phyloP scores from a whole-genome alignment of 2,329 filamentous ascomycete genomes.

The Dryadomyces quercus-mongolicae region DNA sequence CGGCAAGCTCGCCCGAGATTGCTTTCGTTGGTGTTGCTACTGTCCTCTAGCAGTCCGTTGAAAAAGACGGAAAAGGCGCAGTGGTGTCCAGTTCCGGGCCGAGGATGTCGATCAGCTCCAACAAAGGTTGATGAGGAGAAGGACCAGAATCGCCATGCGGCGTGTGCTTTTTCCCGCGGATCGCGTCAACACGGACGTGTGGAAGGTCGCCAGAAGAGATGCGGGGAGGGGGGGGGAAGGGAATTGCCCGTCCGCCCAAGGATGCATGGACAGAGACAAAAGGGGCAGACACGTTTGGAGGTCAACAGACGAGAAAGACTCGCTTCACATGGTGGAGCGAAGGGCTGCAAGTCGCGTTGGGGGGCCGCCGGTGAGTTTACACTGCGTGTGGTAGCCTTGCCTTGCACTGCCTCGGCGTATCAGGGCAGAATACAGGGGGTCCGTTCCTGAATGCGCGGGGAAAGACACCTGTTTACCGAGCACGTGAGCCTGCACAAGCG shows the following conservation, averaged over 20 bases:
- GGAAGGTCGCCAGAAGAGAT: not conserved
- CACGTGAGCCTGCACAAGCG: not conserved
- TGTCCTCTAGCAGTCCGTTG: not conserved
- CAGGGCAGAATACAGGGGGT: not conserved
- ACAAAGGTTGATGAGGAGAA: not conserved
- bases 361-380: not conserved
- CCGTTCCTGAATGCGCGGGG: not conserved
- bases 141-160: not conserved
- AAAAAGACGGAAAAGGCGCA: not conserved
- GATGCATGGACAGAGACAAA: not conserved
- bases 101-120: constrained; percentile 1
- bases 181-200: not conserved
- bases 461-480: not conserved
- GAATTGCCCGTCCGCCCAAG: not conserved
- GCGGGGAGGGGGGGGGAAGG: no score
- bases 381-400: not conserved
- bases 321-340: not conserved
- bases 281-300: no score
- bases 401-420: not conserved
- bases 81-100: not conserved
- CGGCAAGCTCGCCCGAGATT: not conserved
- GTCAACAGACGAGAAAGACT: not conserved
- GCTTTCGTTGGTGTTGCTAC: no score
- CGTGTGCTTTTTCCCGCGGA: not conserved
- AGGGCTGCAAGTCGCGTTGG: not conserved